Percentiles rank a stretch among this genome's conserved stretches.
These are phyloP conservation scores for Pichia ethanolica DNA, from an alignment of 805 yeast species.

Conservation along the genomic window DNA sequence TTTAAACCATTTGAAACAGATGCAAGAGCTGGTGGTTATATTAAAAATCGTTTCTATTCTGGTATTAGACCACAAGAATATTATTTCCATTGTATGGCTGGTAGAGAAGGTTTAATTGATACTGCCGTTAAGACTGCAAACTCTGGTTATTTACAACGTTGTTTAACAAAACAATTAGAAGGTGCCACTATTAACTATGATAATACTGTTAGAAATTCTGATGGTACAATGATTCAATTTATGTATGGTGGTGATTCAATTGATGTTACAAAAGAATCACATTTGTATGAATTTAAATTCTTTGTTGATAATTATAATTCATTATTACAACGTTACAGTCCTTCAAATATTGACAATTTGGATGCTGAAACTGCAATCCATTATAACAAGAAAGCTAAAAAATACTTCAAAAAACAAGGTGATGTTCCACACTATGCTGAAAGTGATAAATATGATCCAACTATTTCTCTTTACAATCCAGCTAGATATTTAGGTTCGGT, in stretches of 20 bases:
- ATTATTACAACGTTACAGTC: slow-evolving; percentile 77
- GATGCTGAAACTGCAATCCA: slow-evolving; percentile 78
- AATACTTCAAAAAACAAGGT: slow-evolving; percentile 58
- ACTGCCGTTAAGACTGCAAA: slow-evolving; percentile 98
- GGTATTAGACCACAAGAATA: slow-evolving; percentile 98
- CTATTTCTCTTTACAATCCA: slow-evolving; percentile 78
- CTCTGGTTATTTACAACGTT: slow-evolving; percentile 97
- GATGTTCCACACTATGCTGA: slow-evolving; percentile 59
- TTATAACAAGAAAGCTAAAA: slow-evolving; percentile 77
- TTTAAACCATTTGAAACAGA: slow-evolving; percentile 95
- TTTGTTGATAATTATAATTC: slow-evolving; percentile 88
- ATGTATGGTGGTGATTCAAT: slow-evolving; percentile 96
- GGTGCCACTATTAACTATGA: slow-evolving; percentile 94
- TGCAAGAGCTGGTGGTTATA: slow-evolving; percentile 97
- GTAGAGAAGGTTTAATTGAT: slow-evolving; percentile 99
- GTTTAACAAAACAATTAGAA: slow-evolving; percentile 95
- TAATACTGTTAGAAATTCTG: slow-evolving; percentile 91
- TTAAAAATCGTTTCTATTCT: slow-evolving; percentile 93
- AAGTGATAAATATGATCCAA: slow-evolving; percentile 72
- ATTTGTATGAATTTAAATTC: slow-evolving; percentile 88
- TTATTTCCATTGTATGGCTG: slow-evolving; percentile 99
- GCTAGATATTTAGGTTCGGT: slow-evolving; percentile 88
- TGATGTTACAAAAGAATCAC: slow-evolving; percentile 91
- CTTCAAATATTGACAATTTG: slow-evolving; percentile 65
- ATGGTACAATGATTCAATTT: slow-evolving; percentile 90